Percentiles rank a stretch among this genome's conserved stretches.
Conservation (phyloP, 345 rosid genomes). For the Rhizophora mangle region DNA sequence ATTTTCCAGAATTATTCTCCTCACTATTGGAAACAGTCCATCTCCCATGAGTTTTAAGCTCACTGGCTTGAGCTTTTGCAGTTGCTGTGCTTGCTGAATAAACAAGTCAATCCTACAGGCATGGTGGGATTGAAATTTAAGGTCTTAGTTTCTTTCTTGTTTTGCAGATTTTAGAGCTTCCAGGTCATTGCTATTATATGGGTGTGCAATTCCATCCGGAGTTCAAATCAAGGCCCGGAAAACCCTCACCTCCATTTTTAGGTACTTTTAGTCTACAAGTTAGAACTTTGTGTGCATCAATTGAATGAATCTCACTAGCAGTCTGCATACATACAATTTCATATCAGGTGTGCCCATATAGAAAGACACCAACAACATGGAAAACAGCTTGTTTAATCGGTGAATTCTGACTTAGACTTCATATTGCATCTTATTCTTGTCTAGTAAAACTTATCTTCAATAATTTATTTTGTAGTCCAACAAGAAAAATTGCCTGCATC, state of each 20-base stretch:
- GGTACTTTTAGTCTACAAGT: conserved; percentile 15
- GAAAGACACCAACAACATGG: background rate
- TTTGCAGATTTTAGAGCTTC: conserved; percentile 32
- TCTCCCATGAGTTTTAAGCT: conserved; percentile 4
- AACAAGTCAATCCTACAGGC: background rate
- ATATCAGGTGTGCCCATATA: background rate
- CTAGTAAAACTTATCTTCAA: background rate
- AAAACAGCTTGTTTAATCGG: background rate
- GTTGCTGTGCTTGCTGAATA: background rate
- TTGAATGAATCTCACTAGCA: background rate
- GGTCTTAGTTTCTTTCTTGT: conserved; percentile 2
- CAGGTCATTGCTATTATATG: conserved; percentile 27
- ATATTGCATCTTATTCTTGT: background rate
- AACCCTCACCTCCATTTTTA: conserved; percentile 31
- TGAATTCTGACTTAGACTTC: too few species aligned
- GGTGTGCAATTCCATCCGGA: conserved; percentile 39
- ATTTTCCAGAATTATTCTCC: background rate
- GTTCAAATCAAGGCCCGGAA: conserved; percentile 34
- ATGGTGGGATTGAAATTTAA: conserved; percentile 4
- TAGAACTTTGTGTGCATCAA: background rate
- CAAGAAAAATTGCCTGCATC: background rate
- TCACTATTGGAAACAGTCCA: background rate
- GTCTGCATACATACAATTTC: background rate
- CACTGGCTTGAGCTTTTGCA: background rate
- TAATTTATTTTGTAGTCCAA: background rate